Evolutionary conservation across 306 rosid genomes (phyloP), one percentile per base, ranked within the genome.

Genomic region (Acacia confusa): DNA sequence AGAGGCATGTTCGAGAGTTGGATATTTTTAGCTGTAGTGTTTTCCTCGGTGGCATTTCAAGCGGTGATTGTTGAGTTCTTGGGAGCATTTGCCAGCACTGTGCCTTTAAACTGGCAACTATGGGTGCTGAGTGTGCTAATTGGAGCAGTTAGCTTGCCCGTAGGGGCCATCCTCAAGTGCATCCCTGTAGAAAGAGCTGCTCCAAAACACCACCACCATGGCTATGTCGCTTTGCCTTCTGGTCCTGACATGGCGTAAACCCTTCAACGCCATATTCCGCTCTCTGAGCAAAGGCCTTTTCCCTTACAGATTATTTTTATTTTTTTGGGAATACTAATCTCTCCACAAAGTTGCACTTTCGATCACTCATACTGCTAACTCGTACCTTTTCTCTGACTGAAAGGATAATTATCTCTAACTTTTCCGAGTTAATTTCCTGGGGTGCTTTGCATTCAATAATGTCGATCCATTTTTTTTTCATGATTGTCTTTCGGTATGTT

Each of bases 11-110:
- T 93, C 65, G 55, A 75, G 68, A 92, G 97, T 87, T 89, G 97
- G 97, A 75, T 95, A 70, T 95, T 95, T 76, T 22, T 95, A 85
- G 79, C 71, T 14, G 88, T 95, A 52, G 87, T 95, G 57, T 85
- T 84, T 3, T 41, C 78, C 80, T 92, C 99, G 0, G 91, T 84
- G 50, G 85, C 24, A 17, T 93, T 93, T 85, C 99, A 95, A 90
- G 87, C 70, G 32, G 68, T 91, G 48, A 91, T 95, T 45, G 89
- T 95, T 20, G 98, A 95, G 88, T 87, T 93, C 83, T 84, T 95
- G 82, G 99, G 99, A 25, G 60, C 88, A 11, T 85, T 95, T 78
- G 99, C 98, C 22, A 88, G 97, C 92, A 95, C 98, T 14, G 99
- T 93, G 44, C 98, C 99, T 66, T 89, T 95, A 15, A 92, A 79